phyloP scores from a whole-genome alignment of 208 protist species.

The Trypanosoma melophagium region DNA sequence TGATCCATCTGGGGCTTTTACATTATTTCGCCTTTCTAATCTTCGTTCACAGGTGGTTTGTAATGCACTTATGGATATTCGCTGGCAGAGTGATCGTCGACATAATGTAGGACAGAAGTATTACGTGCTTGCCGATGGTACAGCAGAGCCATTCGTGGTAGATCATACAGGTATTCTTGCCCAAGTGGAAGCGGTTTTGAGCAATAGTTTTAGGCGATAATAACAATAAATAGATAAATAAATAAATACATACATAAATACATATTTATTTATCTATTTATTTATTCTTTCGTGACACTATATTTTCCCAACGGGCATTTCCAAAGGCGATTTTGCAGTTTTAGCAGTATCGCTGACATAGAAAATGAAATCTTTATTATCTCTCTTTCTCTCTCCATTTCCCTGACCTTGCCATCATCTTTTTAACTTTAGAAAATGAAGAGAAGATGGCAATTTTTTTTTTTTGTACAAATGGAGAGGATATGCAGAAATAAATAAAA shows the following conservation, averaged over 20 bases:
- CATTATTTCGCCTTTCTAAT: constrained; percentile 85
- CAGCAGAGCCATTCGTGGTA: constrained; percentile 77
- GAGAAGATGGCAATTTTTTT: not conserved
- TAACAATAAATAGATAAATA: not conserved
- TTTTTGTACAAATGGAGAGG: not conserved
- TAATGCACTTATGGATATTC: constrained; percentile 83
- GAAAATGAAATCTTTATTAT: not conserved
- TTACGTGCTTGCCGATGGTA: constrained; percentile 81
- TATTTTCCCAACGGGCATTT: not conserved
- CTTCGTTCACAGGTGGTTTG: constrained; percentile 85
- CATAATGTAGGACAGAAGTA: constrained; percentile 88
- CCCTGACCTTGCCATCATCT: too few species aligned
- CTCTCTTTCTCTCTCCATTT: not conserved
- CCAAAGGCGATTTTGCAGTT: too few species aligned
- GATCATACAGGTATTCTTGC: constrained; percentile 80
- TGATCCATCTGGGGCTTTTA: constrained; percentile 73
- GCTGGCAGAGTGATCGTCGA: constrained; percentile 85
- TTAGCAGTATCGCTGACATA: too few species aligned
- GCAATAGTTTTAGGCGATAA: constrained; percentile 75
- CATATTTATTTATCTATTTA: constrained; percentile 1
- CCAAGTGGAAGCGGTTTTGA: constrained; percentile 75
- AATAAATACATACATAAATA: not conserved
- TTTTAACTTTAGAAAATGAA: not conserved
- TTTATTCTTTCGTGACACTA: constrained; percentile 4
- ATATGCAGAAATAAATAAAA: not conserved